Evolutionary conservation across 257 asterid species (phyloP).

Genomic region (Solanum chmielewskii): DNA sequence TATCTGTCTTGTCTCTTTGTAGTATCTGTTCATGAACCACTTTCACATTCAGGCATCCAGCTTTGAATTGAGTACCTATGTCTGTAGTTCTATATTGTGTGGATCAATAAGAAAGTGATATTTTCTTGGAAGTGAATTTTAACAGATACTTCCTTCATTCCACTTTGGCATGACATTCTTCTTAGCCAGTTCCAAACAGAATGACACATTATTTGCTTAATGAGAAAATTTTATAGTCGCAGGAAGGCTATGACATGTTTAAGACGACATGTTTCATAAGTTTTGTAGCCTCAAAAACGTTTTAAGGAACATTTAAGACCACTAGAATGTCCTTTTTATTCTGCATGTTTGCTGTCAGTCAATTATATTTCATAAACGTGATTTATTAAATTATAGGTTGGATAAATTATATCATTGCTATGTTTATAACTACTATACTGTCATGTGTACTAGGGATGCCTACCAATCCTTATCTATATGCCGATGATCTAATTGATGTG

Average conservation of each 20-base stretch:
- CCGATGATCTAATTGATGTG: conserved; percentile 40
- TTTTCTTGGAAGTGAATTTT: neutral
- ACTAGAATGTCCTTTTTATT: neutral
- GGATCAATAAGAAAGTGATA: neutral
- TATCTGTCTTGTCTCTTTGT: neutral
- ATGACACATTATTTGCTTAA: neutral
- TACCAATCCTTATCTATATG: conserved; percentile 55
- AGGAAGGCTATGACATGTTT: neutral
- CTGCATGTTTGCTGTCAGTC: neutral
- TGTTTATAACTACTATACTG: neutral
- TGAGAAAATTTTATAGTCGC: neutral
- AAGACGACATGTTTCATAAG: neutral
- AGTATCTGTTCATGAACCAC: neutral
- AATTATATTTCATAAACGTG: neutral
- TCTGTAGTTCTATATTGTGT: neutral
- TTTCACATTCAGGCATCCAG: neutral
- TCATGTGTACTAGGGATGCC: conserved; percentile 68
- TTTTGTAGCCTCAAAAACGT: neutral
- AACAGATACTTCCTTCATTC: neutral
- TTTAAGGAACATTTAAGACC: neutral
- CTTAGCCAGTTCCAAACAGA: neutral
- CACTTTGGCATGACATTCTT: neutral
- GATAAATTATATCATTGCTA: neutral
- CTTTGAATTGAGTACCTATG: neutral
- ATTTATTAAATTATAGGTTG: neutral